Percentiles rank a stretch among this genome's conserved stretches.
These are phyloP conservation scores for Nakazawaea sp. DNA, from an alignment of 805 yeast species.

Conservation along the genomic window DNA sequence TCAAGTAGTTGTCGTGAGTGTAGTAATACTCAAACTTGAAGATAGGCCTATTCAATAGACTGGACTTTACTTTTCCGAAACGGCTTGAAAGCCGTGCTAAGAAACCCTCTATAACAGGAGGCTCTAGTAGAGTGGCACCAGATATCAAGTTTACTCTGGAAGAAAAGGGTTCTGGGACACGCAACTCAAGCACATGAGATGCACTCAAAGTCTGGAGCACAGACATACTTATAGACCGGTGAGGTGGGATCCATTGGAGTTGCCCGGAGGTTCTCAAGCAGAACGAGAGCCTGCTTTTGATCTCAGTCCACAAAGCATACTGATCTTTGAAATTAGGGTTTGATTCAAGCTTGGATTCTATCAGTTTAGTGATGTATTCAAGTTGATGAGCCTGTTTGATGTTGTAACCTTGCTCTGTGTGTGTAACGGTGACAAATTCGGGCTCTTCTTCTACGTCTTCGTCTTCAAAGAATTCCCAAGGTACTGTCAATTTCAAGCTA, in stretches of 20 bases:
- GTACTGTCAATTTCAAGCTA: conserved; percentile 38
- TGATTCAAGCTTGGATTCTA: conserved; percentile 31
- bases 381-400: conserved; percentile 22
- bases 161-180: conserved; percentile 32
- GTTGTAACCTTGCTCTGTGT: conserved; percentile 17
- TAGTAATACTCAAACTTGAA: conserved; percentile 56
- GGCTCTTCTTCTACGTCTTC: background rate
- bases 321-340: too few relatives aligned
- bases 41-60: conserved; percentile 27
- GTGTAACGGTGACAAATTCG: background rate
- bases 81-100: conserved; percentile 48
- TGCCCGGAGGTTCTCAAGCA: conserved; percentile 63
- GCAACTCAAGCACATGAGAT: background rate
- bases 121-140: conserved; percentile 43
- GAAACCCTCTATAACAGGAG: conserved; percentile 79
- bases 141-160: conserved; percentile 17
- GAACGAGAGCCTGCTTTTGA: conserved; percentile 39
- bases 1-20: conserved; percentile 54
- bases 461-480: conserved; percentile 22
- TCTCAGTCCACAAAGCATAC: too few relatives aligned
- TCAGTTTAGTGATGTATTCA: conserved; percentile 29
- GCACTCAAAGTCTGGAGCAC: background rate
- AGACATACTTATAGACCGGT: background rate
- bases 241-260: conserved; percentile 58
- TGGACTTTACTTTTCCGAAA: conserved; percentile 30